Evolutionary conservation across 2,329 filamentous ascomycete genomes (phyloP), one percentile per base, ranked within the genome.

Genomic region (Ophiocordyceps unilateralis): DNA sequence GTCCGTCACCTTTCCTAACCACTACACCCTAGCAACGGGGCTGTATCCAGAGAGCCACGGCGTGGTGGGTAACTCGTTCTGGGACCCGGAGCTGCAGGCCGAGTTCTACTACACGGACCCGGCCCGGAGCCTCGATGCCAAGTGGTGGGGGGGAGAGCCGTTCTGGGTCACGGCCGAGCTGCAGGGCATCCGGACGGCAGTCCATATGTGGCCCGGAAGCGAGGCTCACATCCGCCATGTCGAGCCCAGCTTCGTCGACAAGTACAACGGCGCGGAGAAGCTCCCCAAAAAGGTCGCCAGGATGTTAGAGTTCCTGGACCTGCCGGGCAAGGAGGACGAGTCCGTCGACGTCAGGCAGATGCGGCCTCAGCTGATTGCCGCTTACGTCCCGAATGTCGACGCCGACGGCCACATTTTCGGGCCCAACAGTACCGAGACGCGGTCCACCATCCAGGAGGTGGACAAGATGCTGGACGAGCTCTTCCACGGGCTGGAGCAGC

Each of bases 151-250:
- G 36, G 91, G 87, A 3, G 87, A 96, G 58, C 91, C 91, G 0
- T 69, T 98, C 24, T 98, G 91, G 91, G 81, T 82, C 22, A 93
- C 89, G 1, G 89, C 89, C 5, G 91, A 96, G 64, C 76, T 74
- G 45, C 81, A 86, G 51, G 82, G 82, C 6, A 68, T 93, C 26
- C 74, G 76, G 44, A 78, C 80, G 24, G 91, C 86, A 1, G 78
- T 98, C 22, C 91, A 98, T 58, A 98, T 98, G 91, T 98, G 91
- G 91, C 91, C 91, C 1, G 91, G 91, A 2, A 93, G 84, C 38
- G 91, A 98, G 63, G 88, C 88, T 6, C 80, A 86, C 57, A 82
- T 93, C 47, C 69, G 76, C 12, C 68, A 71, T n/a, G 67, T 79
- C 17, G 78, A 88, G 48, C 85, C 88, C 2, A 79, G 76, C 10